Evolutionary conservation across 2,329 filamentous ascomycete genomes (phyloP).

Genomic region (Colletotrichum gigasporum): DNA sequence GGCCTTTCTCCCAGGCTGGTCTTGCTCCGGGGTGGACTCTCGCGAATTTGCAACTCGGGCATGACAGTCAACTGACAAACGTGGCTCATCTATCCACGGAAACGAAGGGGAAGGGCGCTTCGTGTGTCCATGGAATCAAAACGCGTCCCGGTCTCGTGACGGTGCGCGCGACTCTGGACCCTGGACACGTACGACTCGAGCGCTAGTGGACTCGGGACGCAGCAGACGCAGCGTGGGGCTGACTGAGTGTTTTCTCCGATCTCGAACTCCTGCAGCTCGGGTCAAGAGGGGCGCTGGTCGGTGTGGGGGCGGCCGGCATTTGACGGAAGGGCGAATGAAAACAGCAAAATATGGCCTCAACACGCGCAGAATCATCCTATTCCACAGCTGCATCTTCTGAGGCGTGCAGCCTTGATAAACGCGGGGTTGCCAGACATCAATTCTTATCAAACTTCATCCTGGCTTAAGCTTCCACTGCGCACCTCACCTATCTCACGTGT

Average conservation of each 20-base stretch:
- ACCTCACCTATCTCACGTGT: no score
- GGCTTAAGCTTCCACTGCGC: no score
- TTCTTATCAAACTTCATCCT: no score
- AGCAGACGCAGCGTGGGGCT: not conserved
- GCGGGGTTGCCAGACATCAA: no score
- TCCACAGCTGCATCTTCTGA: no score
- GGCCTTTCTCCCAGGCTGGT: not conserved
- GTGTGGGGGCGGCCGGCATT: constrained; percentile 6
- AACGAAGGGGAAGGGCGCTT: not conserved
- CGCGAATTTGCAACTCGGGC: not conserved
- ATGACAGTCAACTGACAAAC: not conserved
- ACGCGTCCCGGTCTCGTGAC: not conserved
- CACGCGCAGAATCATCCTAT: no score
- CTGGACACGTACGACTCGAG: not conserved
- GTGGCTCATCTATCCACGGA: not conserved
- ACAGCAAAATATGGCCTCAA: no score
- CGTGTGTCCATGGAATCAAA: not conserved
- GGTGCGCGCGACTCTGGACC: not conserved
- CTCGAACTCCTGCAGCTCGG: constrained; percentile 6
- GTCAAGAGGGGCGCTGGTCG: not conserved
- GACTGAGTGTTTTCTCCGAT: constrained; percentile 9
- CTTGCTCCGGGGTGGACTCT: not conserved
- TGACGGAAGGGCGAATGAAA: constrained; percentile 4
- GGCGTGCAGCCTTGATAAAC: no score
- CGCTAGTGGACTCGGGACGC: not conserved